Percentiles rank a stretch among this genome's conserved stretches.
Evolutionary conservation across 352 stramenopile genomes (phyloP).

Genomic region (Bremia lactucae): DNA sequence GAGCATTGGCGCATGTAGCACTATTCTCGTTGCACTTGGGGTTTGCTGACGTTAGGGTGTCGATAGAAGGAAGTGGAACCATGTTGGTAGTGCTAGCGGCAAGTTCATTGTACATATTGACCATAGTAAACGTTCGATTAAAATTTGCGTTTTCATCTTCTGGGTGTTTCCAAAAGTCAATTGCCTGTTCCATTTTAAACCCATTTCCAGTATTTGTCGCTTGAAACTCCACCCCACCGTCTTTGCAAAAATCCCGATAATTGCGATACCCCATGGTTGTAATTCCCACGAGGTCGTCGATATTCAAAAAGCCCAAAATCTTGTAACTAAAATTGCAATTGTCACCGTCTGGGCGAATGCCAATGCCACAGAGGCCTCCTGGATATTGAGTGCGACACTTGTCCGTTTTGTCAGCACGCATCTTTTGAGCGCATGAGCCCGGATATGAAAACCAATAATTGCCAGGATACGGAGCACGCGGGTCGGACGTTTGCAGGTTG

Average conservation of each 20-base stretch:
- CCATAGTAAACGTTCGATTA: conserved; percentile 26
- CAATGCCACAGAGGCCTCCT: conserved; percentile 33
- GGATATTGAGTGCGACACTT: conserved; percentile 27
- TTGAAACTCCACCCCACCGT: conserved; percentile 44
- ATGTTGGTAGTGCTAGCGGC: conserved; percentile 32
- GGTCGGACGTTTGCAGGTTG: conserved; percentile 35
- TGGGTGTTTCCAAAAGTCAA: conserved; percentile 59
- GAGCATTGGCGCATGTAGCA: conserved; percentile 25
- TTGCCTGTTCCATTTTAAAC: conserved; percentile 23
- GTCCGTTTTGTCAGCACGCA: conserved; percentile 34
- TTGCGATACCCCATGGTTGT: conserved; percentile 42
- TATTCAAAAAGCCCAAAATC: conserved; percentile 42
- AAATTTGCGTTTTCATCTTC: conserved; percentile 33
- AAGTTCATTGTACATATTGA: conserved; percentile 42
- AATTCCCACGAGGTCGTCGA: conserved; percentile 61
- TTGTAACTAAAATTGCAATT: conserved; percentile 58
- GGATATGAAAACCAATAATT: conserved; percentile 79
- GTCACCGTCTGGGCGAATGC: conserved; percentile 33
- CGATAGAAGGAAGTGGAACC: conserved; percentile 30
- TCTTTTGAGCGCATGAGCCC: conserved; percentile 39
- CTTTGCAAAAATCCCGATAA: conserved; percentile 54
- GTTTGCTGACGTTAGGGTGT: conserved; percentile 30
- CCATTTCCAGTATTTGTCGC: conserved; percentile 18
- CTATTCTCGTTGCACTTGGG: conserved; percentile 63
- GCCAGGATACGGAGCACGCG: conserved; percentile 51